phyloP scores from a whole-genome alignment of 1,139 yeast species.

The Arxiozyma slooffiae region DNA sequence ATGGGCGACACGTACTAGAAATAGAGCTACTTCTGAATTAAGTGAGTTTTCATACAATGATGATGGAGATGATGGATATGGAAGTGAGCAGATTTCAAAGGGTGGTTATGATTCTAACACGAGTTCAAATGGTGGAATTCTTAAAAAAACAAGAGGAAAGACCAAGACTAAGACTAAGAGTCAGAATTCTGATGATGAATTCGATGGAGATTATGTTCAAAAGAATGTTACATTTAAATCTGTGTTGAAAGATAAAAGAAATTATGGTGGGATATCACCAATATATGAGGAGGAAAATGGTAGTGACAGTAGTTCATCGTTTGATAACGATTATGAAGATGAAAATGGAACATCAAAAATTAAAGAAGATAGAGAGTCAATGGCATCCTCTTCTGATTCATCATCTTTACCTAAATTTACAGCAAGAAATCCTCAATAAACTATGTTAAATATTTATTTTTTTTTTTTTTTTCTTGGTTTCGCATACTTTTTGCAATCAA shows the following conservation, averaged over 20 bases:
- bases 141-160: constrained; percentile 8
- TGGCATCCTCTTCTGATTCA: constrained; percentile 12
- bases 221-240: constrained; percentile 26
- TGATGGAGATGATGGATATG: constrained; percentile 8
- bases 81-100: constrained; percentile 3
- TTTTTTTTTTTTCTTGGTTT: not conserved
- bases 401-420: constrained; percentile 12
- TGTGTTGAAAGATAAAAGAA: constrained; percentile 19
- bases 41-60: constrained; percentile 26
- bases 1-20: constrained; percentile 22
- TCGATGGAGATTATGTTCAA: constrained; percentile 16
- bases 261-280: constrained; percentile 25
- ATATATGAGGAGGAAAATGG: constrained; percentile 22
- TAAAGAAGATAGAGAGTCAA: constrained; percentile 15
- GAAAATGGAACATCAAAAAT: constrained; percentile 15
- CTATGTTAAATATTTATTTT: not conserved
- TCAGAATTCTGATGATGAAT: constrained; percentile 4
- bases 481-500: not conserved
- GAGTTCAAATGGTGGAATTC: constrained; percentile 3
- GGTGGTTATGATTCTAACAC: constrained; percentile 12
- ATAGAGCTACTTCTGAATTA: constrained; percentile 20
- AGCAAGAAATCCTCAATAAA: not conserved
- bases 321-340: constrained; percentile 15
- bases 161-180: constrained; percentile 14
- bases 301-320: constrained; percentile 14